Base-by-base conservation (phyloP, 2,329 filamentous ascomycete genomes). In the Ilyonectria robusta region DNA sequence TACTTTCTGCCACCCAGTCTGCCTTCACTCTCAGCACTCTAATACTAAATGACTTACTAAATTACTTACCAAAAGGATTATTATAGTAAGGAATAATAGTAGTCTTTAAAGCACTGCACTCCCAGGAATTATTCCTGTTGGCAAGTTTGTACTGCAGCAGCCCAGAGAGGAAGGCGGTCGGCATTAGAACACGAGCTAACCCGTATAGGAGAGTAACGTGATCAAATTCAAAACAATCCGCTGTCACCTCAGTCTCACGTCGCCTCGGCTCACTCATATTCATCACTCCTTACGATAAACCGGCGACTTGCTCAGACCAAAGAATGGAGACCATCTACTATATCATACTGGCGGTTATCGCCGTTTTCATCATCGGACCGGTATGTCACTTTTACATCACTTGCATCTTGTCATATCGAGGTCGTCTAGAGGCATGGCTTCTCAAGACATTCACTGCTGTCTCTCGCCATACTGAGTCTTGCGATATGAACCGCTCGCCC, bases 241-340 rank as follows among this genome's bases (percentile, higher is more conserved):
- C 7, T n/a, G 40, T n/a, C 15, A n/a, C n/a, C 8, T 17, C 2
- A 2, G 35, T 13, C 17, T 40, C 40, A 42, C 15, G 11, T 33
- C 40, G 19, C 15, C 40, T 42, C 40, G 1, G n/a, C n/a, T 42
- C 15, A 9, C n/a, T 42, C 6, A 17, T 8, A 9, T 17, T 2
- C 15, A 42, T 42, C 17, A 42, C 15, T n/a, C 6, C 7, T 17
- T 19, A 6, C 15, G 11, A 33, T n/a, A 42, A 42, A n/a, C 40
- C 17, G n/a, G 40, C 15, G 40, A n/a, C 40, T 42, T 17, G n/a
- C 8, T n/a, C 15, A n/a, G 40, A 42, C 40, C 40, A 42, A n/a
- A 42, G n/a, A 29, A 74, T 73, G 70, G 70, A 74, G 31, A 74
- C 61, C 2, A 65, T 69, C 47, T 72, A 62, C 44, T 66, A 74